phyloP scores from a whole-genome alignment of 2,329 filamentous ascomycete species.

The Epichloe amarillans region DNA sequence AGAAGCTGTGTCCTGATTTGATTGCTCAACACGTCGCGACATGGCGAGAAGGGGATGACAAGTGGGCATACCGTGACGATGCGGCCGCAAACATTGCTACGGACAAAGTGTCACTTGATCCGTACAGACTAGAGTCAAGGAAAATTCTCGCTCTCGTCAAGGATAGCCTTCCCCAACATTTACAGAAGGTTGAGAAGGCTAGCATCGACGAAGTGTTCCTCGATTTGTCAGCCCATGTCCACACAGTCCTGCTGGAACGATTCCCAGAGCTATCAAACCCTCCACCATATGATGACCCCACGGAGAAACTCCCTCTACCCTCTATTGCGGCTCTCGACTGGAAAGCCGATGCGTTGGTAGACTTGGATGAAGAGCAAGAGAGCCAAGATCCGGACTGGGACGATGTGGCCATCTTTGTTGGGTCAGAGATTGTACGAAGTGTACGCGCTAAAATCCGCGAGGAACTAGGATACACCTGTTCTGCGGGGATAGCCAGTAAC shows the following conservation, averaged over 20 bases:
- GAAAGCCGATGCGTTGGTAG: slow-evolving; percentile 69
- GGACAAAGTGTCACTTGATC: slow-evolving; percentile 89
- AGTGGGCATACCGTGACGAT: slow-evolving; percentile 82
- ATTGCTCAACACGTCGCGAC: slow-evolving; percentile 88
- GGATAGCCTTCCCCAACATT: slow-evolving; percentile 48
- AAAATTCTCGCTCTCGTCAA: slow-evolving; percentile 72
- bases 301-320: slow-evolving; percentile 59
- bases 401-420: slow-evolving; percentile 75
- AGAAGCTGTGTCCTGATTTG: slow-evolving; percentile 72
- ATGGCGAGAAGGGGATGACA: slow-evolving; percentile 82
- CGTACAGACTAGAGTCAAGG: slow-evolving; percentile 74
- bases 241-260: slow-evolving; percentile 57
- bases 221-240: slow-evolving; percentile 76
- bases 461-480: slow-evolving; percentile 76
- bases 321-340: slow-evolving; percentile 61
- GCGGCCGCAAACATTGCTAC: slow-evolving; percentile 66
- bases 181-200: slow-evolving; percentile 79
- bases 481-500: slow-evolving; percentile 76
- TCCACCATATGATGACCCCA: slow-evolving; percentile 60
- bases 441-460: slow-evolving; percentile 58
- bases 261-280: slow-evolving; percentile 57
- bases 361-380: slow-evolving; percentile 64
- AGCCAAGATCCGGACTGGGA: slow-evolving; percentile 88
- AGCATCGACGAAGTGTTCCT: slow-evolving; percentile 93
- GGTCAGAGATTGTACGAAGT: slow-evolving; percentile 73